phyloP scores from a whole-genome alignment of 1,139 yeast genomes.

The Nakaseomyces bracarensis region DNA sequence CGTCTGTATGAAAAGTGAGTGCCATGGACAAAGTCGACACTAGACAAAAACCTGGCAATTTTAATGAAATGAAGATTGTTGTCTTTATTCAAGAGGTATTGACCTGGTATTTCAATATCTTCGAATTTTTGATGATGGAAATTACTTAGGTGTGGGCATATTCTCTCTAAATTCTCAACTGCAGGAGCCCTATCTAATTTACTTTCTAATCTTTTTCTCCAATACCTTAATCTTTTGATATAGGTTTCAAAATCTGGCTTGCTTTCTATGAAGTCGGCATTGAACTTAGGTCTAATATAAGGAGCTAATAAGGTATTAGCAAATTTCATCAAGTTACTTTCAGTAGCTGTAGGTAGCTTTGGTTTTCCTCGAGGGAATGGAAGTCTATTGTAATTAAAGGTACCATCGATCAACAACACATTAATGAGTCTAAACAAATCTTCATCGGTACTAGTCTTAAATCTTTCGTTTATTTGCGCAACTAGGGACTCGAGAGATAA shows the following conservation, averaged over 20 bases:
- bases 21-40: slow-evolving; percentile 82
- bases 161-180: slow-evolving; percentile 67
- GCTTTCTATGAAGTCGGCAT: slow-evolving; percentile 77
- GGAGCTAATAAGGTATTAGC: slow-evolving; percentile 92
- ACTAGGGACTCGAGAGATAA: slow-evolving; percentile 89
- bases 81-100: slow-evolving; percentile 76
- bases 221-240: slow-evolving; percentile 69
- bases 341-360: slow-evolving; percentile 83
- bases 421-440: slow-evolving; percentile 91
- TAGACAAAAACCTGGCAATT: slow-evolving; percentile 86
- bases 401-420: slow-evolving; percentile 88
- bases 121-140: slow-evolving; percentile 98
- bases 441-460: slow-evolving; percentile 91
- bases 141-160: slow-evolving; percentile 91
- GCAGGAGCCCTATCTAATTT: slow-evolving; percentile 77
- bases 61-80: slow-evolving; percentile 81
- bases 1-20: slow-evolving; percentile 90
- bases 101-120: slow-evolving; percentile 97
- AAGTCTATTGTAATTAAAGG: slow-evolving; percentile 74
- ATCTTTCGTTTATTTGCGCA: slow-evolving; percentile 89
- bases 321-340: slow-evolving; percentile 78
- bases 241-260: slow-evolving; percentile 88
- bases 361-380: slow-evolving; percentile 85
- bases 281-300: slow-evolving; percentile 84
- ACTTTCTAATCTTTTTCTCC: slow-evolving; percentile 92